Base-by-base conservation (phyloP, 306 rosid genomes). In the Casuarina equisetifolia region DNA sequence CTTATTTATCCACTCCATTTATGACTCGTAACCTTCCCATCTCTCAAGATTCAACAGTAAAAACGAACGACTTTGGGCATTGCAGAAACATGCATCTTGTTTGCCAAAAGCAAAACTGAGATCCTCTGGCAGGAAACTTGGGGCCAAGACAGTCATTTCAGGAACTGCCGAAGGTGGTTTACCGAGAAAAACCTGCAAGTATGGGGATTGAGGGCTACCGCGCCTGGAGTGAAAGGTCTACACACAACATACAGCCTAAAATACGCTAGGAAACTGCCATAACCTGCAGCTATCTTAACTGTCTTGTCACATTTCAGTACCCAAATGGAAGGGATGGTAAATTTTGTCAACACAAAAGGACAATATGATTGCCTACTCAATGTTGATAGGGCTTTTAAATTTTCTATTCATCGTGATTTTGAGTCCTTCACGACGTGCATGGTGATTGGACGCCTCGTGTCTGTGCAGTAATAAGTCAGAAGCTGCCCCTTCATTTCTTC, bases 401-500 rank as follows among this genome's bases (percentile, higher is more conserved):
- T 35, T 44, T 9, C 20, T 75, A 69, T 59, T 70, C 70, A 55
- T 70, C 43, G 80, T 46, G 58, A 58, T 38, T 35, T 74, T 25
- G 32, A 64, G 50, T 53, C 17, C 16, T 35, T 5, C 43, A n/a
- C 39, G 39, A 44, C 70, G 44, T 52, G 72, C 76, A 58, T 58
- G 43, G 80, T 70, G 70, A 52, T 55, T 76, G 59, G 84, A 81
- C 84, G 36, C 69, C 53, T 43, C 48, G 69, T 70, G 74, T 70
- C 78, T 39, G 12, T 76, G 42, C 64, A 58, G 71, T 53, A 61
- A 25, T 75, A 15, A 40, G 73, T 75, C 76, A 69, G 59, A 39
- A 44, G 50, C 48, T 39, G 2, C 4, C 35, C 25, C 15, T n/a
- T 75, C 55, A 75, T 75, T 80, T 69, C 76, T 48, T 75, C 39